A percentile compares a stretch with the other conserved stretches of the same genome.
phyloP scores from a whole-genome alignment of 352 stramenopile species.

The Nothophytophthora sp. region DNA sequence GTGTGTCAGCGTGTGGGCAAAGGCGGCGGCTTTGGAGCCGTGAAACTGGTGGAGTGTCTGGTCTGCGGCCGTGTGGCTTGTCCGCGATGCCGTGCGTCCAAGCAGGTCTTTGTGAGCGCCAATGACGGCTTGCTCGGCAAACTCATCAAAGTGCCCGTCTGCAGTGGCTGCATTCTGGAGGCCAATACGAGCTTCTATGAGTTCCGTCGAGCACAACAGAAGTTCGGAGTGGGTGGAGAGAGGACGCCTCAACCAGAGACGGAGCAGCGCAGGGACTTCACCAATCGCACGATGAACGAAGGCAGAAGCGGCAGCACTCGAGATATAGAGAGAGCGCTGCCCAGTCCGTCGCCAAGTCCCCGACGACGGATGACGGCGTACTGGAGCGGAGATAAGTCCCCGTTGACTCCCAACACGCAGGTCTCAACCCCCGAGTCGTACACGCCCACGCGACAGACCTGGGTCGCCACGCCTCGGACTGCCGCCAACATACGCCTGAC shows the following conservation, averaged over 20 bases:
- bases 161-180: conserved; percentile 35
- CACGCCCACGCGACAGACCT: conserved; percentile 5
- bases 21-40: conserved; percentile 16
- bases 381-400: conserved; percentile 7
- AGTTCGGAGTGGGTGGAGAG: not conserved
- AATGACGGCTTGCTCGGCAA: conserved; percentile 31
- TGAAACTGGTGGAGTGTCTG: conserved; percentile 22
- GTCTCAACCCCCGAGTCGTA: conserved; percentile 11
- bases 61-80: conserved; percentile 28
- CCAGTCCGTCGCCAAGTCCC: conserved; percentile 10
- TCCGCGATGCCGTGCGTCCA: conserved; percentile 22
- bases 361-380: conserved; percentile 9
- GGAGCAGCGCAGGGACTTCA: conserved; percentile 1
- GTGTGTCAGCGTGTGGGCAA: conserved; percentile 20
- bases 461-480: conserved; percentile 15
- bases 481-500: conserved; percentile 9
- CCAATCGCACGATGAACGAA: conserved; percentile 4
- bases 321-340: conserved; percentile 6
- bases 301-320: conserved; percentile 7
- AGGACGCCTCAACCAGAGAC: conserved; percentile 6
- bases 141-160: conserved; percentile 38
- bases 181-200: conserved; percentile 34
- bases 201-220: conserved; percentile 10
- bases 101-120: conserved; percentile 45
- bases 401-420: conserved; percentile 14